These are phyloP conservation scores for Xerocomellus dryophilus DNA, from an alignment of 768 basidiomycete species.

Conservation along the genomic window DNA sequence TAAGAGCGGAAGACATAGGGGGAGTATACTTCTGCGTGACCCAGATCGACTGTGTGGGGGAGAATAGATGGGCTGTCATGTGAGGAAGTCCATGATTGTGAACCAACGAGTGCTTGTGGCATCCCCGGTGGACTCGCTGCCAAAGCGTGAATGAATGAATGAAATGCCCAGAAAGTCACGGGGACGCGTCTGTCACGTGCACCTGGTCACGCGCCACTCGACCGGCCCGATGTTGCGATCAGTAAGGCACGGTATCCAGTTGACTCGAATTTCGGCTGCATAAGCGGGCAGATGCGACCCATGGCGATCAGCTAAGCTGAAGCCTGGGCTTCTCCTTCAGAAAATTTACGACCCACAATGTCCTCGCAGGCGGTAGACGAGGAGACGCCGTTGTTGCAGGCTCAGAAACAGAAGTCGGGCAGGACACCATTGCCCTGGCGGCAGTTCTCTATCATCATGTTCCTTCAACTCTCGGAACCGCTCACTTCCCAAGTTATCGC, in stretches of 20 bases:
- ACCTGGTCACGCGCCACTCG: not conserved
- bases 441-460: slow-evolving; percentile 66
- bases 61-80: not conserved
- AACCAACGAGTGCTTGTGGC: not conserved
- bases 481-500: slow-evolving; percentile 73
- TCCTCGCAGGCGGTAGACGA: slow-evolving; percentile 42
- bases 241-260: too few relatives aligned
- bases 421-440: slow-evolving; percentile 64
- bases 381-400: slow-evolving; percentile 56
- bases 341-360: slow-evolving; percentile 23
- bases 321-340: too few relatives aligned
- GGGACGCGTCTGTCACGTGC: slow-evolving; percentile 20
- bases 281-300: too few relatives aligned
- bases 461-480: slow-evolving; percentile 76
- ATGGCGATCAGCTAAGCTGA: not conserved
- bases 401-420: slow-evolving; percentile 34
- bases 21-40: not conserved
- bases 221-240: not conserved
- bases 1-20: slow-evolving; percentile 6
- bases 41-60: not conserved
- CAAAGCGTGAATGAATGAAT: slow-evolving; percentile 14
- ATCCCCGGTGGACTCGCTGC: not conserved
- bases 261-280: too few relatives aligned
- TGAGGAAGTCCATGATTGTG: not conserved
- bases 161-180: too few relatives aligned